Conservation (phyloP, 78 protist genomes). For the Parvularia atlantis region DNA sequence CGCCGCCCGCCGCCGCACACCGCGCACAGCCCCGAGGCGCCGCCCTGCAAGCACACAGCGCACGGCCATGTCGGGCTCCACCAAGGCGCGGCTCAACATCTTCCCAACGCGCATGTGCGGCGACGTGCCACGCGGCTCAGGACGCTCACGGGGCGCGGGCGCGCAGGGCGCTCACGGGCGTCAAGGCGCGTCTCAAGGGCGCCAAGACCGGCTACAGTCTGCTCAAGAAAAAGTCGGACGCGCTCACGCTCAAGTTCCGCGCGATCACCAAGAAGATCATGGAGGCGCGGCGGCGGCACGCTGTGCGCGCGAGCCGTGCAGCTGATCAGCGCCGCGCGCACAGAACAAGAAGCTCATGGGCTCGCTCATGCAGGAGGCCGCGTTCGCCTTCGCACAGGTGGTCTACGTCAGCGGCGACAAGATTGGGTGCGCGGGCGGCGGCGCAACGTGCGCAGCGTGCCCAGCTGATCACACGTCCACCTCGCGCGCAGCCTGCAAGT, state of each 20-base stretch:
- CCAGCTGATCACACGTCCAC: too few relatives aligned
- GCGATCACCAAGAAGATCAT: conserved; percentile 45
- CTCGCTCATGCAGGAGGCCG: conserved; percentile 51
- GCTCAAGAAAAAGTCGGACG: conserved; percentile 93
- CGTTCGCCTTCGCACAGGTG: conserved; percentile 70
- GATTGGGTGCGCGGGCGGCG: conserved; percentile 58
- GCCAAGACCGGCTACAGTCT: conserved; percentile 88
- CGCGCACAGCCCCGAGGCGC: too few relatives aligned
- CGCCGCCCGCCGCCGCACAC: too few relatives aligned
- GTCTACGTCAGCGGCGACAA: conserved; percentile 72
- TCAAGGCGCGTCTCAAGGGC: conserved; percentile 77
- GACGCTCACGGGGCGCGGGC: not conserved
- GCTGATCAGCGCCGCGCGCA: not conserved
- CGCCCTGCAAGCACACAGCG: too few relatives aligned
- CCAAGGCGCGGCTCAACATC: not conserved
- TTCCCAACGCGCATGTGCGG: conserved; percentile 14
- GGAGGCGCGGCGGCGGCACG: conserved; percentile 6
- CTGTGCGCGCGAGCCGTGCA: too few relatives aligned
- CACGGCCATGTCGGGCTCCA: too few relatives aligned
- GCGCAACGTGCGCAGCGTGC: too few relatives aligned
- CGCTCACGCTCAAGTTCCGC: conserved; percentile 76
- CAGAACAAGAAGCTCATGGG: conserved; percentile 52
- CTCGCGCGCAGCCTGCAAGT: too few relatives aligned
- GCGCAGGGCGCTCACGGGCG: conserved; percentile 67
- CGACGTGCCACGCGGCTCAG: not conserved